Evolutionary conservation across 352 stramenopile species (phyloP).

Genomic region (Phytopythium vexans): DNA sequence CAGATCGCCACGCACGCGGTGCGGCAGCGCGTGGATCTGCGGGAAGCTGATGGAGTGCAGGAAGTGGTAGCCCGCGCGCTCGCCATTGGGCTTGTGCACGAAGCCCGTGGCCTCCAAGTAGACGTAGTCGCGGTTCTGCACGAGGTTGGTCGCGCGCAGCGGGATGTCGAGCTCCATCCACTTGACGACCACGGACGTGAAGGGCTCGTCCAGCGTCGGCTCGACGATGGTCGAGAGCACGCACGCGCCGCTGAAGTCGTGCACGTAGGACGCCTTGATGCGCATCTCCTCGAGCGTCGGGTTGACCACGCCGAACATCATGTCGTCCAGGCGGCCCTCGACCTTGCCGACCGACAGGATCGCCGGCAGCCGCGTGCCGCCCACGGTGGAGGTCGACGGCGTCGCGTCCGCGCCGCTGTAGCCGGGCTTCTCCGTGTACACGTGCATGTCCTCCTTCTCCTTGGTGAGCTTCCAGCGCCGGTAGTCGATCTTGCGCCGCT

Average conservation of each 20-base stretch:
- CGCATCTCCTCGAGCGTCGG: constrained; percentile 28
- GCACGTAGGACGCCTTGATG: constrained; percentile 33
- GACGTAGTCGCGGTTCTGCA: constrained; percentile 63
- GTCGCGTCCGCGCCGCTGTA: constrained; percentile 12
- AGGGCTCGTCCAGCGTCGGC: constrained; percentile 14
- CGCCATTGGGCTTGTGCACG: constrained; percentile 31
- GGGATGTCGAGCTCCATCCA: constrained; percentile 36
- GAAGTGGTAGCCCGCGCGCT: constrained; percentile 56
- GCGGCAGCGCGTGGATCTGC: constrained; percentile 30
- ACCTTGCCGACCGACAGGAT: constrained; percentile 23
- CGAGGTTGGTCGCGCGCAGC: constrained; percentile 22
- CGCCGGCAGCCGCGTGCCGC: constrained; percentile 14
- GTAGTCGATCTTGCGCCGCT: constrained; percentile 12
- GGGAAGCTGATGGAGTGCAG: constrained; percentile 59
- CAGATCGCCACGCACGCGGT: constrained; percentile 36
- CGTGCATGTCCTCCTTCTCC: constrained; percentile 18
- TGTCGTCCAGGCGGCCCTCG: constrained; percentile 22
- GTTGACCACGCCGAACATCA: constrained; percentile 34
- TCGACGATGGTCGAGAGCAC: constrained; percentile 27
- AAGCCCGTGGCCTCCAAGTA: constrained; percentile 55
- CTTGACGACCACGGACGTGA: constrained; percentile 26
- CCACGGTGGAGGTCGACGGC: constrained; percentile 6
- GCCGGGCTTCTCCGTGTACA: constrained; percentile 25
- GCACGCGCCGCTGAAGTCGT: constrained; percentile 21
- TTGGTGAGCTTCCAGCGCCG: constrained; percentile 33